These are phyloP conservation scores for Austroboletus niveus DNA, from an alignment of 1,284 basidiomycete species.

Conservation along the genomic window DNA sequence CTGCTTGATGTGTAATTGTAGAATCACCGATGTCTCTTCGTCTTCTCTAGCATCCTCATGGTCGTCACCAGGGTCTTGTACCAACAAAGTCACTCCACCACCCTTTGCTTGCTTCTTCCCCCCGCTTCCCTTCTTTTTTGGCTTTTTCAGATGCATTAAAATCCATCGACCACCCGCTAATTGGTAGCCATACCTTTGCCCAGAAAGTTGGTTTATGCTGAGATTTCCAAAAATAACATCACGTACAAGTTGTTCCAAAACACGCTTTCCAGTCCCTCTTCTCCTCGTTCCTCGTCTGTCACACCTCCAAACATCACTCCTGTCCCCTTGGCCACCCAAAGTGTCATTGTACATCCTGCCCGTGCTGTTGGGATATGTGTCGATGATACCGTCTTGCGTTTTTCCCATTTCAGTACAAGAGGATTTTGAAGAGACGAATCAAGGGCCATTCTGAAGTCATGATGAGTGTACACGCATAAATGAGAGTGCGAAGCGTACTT, in stretches of 20 bases:
- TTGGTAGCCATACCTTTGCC: constrained; percentile 75
- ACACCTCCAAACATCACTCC: constrained; percentile 92
- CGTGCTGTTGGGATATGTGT: constrained; percentile 52
- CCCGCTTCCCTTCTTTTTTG: constrained; percentile 50
- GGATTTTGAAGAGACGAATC: constrained; percentile 34
- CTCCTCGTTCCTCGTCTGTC: constrained; percentile 83
- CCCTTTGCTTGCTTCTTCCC: constrained; percentile 40
- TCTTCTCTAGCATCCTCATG: constrained; percentile 32
- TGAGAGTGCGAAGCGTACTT: constrained; percentile 42
- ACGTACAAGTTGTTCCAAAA: constrained; percentile 78
- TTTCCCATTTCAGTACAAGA: constrained; percentile 79
- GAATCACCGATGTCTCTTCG: constrained; percentile 26
- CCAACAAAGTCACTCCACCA: not conserved
- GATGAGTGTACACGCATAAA: not conserved
- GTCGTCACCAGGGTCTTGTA: constrained; percentile 5
- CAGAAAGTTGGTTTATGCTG: not conserved
- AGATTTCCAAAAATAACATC: not conserved
- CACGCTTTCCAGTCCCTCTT: constrained; percentile 82
- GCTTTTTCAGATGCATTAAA: constrained; percentile 68
- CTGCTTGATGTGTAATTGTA: no score
- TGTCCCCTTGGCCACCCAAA: constrained; percentile 67
- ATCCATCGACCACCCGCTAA: constrained; percentile 83
- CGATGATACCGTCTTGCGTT: constrained; percentile 68
- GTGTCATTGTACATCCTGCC: constrained; percentile 83
- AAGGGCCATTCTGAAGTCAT: constrained; percentile 35